Percentiles rank a stretch among this genome's conserved stretches.
phyloP scores from a whole-genome alignment of 345 rosid genomes.

The Pelargonium nanum region DNA sequence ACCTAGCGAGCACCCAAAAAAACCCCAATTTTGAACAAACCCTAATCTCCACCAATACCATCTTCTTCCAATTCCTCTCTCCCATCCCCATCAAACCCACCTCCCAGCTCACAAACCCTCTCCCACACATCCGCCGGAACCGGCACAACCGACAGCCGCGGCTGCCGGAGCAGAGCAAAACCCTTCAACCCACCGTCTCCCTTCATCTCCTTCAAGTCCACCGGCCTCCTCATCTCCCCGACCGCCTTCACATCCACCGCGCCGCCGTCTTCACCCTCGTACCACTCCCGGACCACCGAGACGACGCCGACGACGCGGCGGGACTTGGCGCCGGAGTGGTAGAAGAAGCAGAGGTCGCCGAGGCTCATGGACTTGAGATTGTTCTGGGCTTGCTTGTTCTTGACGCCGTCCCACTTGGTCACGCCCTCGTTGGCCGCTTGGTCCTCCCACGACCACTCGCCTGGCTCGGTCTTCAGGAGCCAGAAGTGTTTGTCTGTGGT shows the following conservation, averaged over 20 bases:
- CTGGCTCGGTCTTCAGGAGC: constrained; percentile 88
- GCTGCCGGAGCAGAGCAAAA: constrained; percentile 68
- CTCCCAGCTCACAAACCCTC: constrained; percentile 62
- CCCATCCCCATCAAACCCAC: constrained; percentile 78
- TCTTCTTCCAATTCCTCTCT: constrained; percentile 7
- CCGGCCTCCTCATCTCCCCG: constrained; percentile 66
- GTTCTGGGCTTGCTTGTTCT: constrained; percentile 85
- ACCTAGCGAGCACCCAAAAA: not conserved
- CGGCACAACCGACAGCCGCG: constrained; percentile 79
- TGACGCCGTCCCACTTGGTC: constrained; percentile 87
- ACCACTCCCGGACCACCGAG: constrained; percentile 57
- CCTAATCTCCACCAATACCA: not conserved
- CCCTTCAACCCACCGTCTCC: constrained; percentile 45
- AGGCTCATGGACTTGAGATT: constrained; percentile 65
- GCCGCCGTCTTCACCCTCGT: constrained; percentile 32
- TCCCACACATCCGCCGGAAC: constrained; percentile 51
- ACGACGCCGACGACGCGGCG: constrained; percentile 84
- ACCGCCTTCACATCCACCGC: constrained; percentile 71
- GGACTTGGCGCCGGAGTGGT: constrained; percentile 71
- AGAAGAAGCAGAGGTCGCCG: constrained; percentile 75
- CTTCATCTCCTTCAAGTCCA: constrained; percentile 77
- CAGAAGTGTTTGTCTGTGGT: constrained; percentile 35
- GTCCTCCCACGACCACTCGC: constrained; percentile 97
- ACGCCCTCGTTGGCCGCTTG: constrained; percentile 61
- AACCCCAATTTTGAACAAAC: not conserved